These are phyloP conservation scores for Samsoniella hepiali DNA, from an alignment of 2,329 filamentous ascomycete species.

Conservation along the genomic window DNA sequence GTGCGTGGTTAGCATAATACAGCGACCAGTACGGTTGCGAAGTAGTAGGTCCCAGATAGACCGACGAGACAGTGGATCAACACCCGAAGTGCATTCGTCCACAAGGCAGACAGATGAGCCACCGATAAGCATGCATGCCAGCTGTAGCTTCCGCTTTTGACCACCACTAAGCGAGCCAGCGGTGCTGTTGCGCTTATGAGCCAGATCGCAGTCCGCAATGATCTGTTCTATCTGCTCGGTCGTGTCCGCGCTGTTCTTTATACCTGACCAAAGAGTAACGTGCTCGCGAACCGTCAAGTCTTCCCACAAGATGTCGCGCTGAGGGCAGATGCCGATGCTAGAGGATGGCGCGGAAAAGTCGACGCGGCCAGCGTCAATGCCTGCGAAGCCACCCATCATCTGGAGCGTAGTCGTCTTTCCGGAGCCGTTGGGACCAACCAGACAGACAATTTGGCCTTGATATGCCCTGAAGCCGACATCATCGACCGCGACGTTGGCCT, in stretches of 20 bases:
- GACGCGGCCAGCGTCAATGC: slow-evolving; percentile 57
- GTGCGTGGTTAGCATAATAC: slow-evolving; percentile 66
- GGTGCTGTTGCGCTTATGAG: slow-evolving; percentile 51
- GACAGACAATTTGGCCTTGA: slow-evolving; percentile 61
- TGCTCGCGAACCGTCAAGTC: slow-evolving; percentile 64
- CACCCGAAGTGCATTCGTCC: slow-evolving; percentile 64
- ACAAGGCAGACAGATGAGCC: slow-evolving; percentile 65
- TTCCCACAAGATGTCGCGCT: slow-evolving; percentile 67
- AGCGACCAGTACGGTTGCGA: slow-evolving; percentile 57
- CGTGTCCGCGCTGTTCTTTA: slow-evolving; percentile 49
- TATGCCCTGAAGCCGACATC: slow-evolving; percentile 56
- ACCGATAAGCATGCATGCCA: slow-evolving; percentile 69
- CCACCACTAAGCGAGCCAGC: slow-evolving; percentile 47
- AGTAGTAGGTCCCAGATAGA: slow-evolving; percentile 70
- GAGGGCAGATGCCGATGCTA: slow-evolving; percentile 57
- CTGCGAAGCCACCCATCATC: slow-evolving; percentile 61
- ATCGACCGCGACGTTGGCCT: slow-evolving; percentile 48
- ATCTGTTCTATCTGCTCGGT: slow-evolving; percentile 47
- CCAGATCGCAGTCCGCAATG: slow-evolving; percentile 57
- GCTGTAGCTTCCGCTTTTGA: slow-evolving; percentile 54
- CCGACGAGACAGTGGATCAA: slow-evolving; percentile 63
- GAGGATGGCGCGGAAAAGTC: slow-evolving; percentile 48
- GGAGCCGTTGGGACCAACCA: slow-evolving; percentile 67
- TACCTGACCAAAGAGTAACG: slow-evolving; percentile 57
- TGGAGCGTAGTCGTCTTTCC: slow-evolving; percentile 70